phyloP scores from a whole-genome alignment of 805 yeast species.

The Teunomyces lycoperdinae region DNA sequence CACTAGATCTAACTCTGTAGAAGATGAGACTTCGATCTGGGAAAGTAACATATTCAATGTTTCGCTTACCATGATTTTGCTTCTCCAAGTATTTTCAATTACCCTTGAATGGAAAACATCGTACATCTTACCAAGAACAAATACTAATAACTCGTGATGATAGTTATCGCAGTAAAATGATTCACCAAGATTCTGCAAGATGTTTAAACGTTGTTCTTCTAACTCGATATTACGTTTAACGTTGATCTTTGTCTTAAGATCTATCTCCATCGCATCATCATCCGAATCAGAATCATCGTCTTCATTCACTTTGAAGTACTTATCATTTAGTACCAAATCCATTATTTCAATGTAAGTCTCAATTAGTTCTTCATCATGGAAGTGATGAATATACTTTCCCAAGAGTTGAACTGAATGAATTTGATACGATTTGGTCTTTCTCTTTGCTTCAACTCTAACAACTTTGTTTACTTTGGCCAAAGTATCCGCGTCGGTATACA shows the following conservation, averaged over 20 bases:
- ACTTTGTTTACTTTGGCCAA: conserved; percentile 39
- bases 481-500: conserved; percentile 24
- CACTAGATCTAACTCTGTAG: conserved; percentile 11
- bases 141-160: conserved; percentile 19
- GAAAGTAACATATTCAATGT: conserved; percentile 24
- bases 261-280: conserved; percentile 25
- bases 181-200: conserved; percentile 34
- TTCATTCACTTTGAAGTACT: conserved; percentile 30
- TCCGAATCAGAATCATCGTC: conserved; percentile 35
- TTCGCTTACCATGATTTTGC: conserved; percentile 48
- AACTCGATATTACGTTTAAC: conserved; percentile 40
- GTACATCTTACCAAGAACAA: conserved; percentile 25
- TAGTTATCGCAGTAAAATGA: conserved; percentile 21
- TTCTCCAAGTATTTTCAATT: conserved; percentile 57
- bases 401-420: conserved; percentile 50
- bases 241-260: conserved; percentile 23
- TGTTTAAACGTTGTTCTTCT: conserved; percentile 47
- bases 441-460: conserved; percentile 57
- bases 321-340: conserved; percentile 35
- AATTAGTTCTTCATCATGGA: conserved; percentile 33
- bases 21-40: background rate
- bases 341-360: conserved; percentile 37
- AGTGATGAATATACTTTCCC: conserved; percentile 47
- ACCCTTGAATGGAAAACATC: conserved; percentile 21
- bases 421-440: conserved; percentile 66